Conservation (phyloP, 345 rosid species). For the Populus ilicifolia region DNA sequence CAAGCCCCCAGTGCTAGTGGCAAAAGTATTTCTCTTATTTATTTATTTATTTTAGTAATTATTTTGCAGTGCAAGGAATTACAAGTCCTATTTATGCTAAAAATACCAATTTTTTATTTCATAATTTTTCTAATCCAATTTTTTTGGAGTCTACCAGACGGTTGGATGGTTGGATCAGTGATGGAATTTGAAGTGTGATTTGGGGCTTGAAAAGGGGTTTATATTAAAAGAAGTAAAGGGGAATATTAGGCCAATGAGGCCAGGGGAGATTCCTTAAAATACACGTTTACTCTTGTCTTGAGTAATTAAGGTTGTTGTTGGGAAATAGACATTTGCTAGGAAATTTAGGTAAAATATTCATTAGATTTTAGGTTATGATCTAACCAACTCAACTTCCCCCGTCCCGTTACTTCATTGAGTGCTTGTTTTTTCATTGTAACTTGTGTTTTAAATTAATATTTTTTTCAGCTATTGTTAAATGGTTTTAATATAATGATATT, state of each 20-base stretch:
- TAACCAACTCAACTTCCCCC: not conserved
- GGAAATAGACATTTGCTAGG: conserved; percentile 7
- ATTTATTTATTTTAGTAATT: not conserved
- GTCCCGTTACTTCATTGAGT: too few relatives aligned
- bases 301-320: not conserved
- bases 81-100: not conserved
- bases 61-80: not conserved
- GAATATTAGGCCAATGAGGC: not conserved
- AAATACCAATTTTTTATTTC: not conserved
- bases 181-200: not conserved
- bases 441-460: too few relatives aligned
- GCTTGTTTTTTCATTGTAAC: too few relatives aligned
- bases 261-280: not conserved
- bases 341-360: not conserved
- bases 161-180: too few relatives aligned
- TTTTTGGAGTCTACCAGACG: not conserved
- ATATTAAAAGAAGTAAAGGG: not conserved
- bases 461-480: too few relatives aligned
- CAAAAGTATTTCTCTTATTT: not conserved
- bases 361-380: not conserved
- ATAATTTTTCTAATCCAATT: too few relatives aligned
- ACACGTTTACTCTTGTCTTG: not conserved
- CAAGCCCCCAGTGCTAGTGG: not conserved
- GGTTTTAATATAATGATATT: too few relatives aligned
- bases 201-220: not conserved